Conservation (phyloP, 306 rosid species). For the Phaseolus lunatus region DNA sequence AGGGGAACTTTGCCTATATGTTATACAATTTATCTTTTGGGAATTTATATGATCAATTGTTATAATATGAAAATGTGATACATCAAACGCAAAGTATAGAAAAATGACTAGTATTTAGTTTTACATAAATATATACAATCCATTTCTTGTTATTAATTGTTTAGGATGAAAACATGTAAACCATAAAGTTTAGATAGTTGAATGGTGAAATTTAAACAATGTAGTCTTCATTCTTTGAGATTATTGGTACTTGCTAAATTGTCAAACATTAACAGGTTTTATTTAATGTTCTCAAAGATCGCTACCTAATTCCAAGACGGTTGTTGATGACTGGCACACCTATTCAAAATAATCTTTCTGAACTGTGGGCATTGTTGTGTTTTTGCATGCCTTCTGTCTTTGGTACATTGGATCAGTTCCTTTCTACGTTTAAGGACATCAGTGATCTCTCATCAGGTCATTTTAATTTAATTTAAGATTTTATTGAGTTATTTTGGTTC, state of each 20-base stretch:
- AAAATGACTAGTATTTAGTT: not conserved
- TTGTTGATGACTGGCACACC: constrained; percentile 98
- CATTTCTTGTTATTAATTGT: constrained; percentile 15
- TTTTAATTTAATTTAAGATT: constrained; percentile 33
- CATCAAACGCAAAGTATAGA: constrained; percentile 11
- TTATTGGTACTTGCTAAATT: constrained; percentile 33
- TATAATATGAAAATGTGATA: constrained; percentile 10
- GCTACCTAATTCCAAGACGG: constrained; percentile 84
- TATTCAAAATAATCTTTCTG: constrained; percentile 86
- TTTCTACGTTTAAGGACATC: constrained; percentile 78
- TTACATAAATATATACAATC: not conserved
- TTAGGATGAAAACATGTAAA: constrained; percentile 14
- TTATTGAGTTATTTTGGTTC: constrained; percentile 29
- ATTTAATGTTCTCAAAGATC: constrained; percentile 74
- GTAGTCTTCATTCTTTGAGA: constrained; percentile 1
- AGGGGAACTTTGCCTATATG: constrained; percentile 27
- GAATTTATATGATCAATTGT: not conserved
- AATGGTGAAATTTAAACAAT: constrained; percentile 9
- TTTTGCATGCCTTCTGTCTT: constrained; percentile 95
- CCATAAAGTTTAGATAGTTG: constrained; percentile 18
- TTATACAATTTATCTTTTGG: not conserved
- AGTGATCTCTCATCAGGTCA: constrained; percentile 71
- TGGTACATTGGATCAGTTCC: constrained; percentile 80
- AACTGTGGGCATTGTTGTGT: constrained; percentile 90
- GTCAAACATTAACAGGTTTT: constrained; percentile 71